phyloP scores from a whole-genome alignment of 2,329 filamentous ascomycete species.

The Magnaporthiopsis incrustans region DNA sequence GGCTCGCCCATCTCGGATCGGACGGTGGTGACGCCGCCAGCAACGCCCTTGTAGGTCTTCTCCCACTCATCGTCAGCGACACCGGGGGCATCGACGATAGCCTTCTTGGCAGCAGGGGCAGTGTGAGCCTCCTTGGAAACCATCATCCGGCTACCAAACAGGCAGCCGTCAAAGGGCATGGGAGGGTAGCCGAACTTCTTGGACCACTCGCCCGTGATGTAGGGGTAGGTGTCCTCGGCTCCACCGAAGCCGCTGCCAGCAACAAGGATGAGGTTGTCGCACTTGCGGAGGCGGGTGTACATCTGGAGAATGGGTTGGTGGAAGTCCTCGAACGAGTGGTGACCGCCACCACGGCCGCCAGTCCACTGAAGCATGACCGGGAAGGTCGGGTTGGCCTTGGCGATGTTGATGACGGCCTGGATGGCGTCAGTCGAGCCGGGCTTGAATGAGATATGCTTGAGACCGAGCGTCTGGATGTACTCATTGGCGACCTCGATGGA shows the following conservation, averaged over 20 bases:
- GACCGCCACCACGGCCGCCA: constrained; percentile 84
- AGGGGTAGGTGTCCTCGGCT: constrained; percentile 84
- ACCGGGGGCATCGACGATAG: constrained; percentile 79
- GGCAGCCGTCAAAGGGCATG: constrained; percentile 89
- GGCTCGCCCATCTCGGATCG: constrained; percentile 99
- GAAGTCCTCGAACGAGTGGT: constrained; percentile 94
- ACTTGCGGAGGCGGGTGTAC: constrained; percentile 81
- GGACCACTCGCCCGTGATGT: constrained; percentile 86
- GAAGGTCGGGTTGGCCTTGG: constrained; percentile 87
- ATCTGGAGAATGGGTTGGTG: constrained; percentile 85
- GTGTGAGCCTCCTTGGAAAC: constrained; percentile 88
- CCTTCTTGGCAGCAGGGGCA: constrained; percentile 78
- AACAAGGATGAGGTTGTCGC: constrained; percentile 79
- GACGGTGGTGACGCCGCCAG: constrained; percentile 92
- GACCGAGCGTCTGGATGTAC: constrained; percentile 84
- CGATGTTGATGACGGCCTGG: constrained; percentile 84
- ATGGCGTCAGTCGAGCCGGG: constrained; percentile 84
- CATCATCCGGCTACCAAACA: constrained; percentile 93
- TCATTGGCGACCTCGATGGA: constrained; percentile 89
- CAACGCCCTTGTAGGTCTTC: constrained; percentile 83
- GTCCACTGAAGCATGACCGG: constrained; percentile 95
- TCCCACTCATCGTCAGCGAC: constrained; percentile 81
- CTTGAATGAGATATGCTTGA: constrained; percentile 94
- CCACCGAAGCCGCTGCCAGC: constrained; percentile 90
- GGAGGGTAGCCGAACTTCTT: constrained; percentile 76